Evolutionary conservation across 441 rosid species (phyloP).

Genomic region (Adansonia madagascariensis): DNA sequence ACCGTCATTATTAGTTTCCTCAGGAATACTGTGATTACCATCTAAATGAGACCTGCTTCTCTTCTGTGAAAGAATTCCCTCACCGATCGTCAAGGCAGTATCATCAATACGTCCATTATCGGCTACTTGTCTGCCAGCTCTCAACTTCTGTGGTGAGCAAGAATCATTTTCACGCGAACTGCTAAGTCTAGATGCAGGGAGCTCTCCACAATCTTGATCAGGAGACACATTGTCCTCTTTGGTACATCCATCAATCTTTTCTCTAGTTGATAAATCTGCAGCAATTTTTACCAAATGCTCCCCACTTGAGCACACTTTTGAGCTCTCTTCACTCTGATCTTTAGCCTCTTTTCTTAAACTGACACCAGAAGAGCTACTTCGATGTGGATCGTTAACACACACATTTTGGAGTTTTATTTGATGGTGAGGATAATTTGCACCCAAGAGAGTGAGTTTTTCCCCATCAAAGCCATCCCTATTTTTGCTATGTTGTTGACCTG

Average conservation of each 20-base stretch:
- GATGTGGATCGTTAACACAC: slow-evolving; percentile 26
- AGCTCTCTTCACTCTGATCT: slow-evolving; percentile 34
- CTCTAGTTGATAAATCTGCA: slow-evolving; percentile 31
- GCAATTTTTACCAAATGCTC: slow-evolving; percentile 31
- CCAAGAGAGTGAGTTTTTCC: slow-evolving; percentile 32
- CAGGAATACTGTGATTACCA: slow-evolving; percentile 38
- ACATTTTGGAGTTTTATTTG: slow-evolving; percentile 31
- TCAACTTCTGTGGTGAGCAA: slow-evolving; percentile 40
- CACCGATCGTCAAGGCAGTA: slow-evolving; percentile 36
- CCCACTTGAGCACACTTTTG: slow-evolving; percentile 33
- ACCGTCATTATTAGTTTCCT: slow-evolving; percentile 41
- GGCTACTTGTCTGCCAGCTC: slow-evolving; percentile 31
- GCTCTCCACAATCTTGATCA: slow-evolving; percentile 32
- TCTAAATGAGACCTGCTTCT: slow-evolving; percentile 35
- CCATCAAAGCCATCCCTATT: slow-evolving; percentile 35
- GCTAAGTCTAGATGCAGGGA: slow-evolving; percentile 32
- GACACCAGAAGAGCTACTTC: slow-evolving; percentile 29
- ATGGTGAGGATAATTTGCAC: slow-evolving; percentile 25
- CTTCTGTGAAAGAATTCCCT: slow-evolving; percentile 33
- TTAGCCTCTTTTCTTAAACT: slow-evolving; percentile 35
- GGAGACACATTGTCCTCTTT: slow-evolving; percentile 30
- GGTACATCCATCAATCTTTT: slow-evolving; percentile 26
- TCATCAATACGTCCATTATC: slow-evolving; percentile 25
- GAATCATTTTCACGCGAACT: slow-evolving; percentile 37
- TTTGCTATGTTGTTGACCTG: slow-evolving; percentile 37